Conservation (phyloP, 208 protist species). For the Naegleria gruberi region DNA sequence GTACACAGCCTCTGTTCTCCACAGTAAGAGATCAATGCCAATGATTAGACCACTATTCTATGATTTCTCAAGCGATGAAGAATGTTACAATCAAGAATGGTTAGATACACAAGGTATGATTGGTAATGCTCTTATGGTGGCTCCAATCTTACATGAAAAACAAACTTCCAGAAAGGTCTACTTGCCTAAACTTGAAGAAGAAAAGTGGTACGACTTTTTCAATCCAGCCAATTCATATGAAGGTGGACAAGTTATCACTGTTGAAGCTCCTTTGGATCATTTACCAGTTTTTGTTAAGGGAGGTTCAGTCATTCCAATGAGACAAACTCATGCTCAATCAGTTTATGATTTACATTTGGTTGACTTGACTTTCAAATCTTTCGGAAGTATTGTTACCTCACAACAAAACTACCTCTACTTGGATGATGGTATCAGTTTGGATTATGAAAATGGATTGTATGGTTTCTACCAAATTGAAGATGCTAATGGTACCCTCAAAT, state of each 20-base stretch:
- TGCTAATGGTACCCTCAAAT: neutral
- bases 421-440: slow-evolving; percentile 45
- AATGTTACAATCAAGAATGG: neutral
- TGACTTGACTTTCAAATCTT: neutral
- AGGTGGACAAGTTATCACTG: neutral
- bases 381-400: neutral
- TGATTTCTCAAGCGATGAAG: slow-evolving; percentile 49
- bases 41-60: slow-evolving; percentile 59
- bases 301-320: slow-evolving; percentile 46
- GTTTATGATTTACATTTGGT: slow-evolving; percentile 11
- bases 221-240: neutral
- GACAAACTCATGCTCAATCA: slow-evolving; percentile 23
- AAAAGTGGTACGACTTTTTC: slow-evolving; percentile 56
- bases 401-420: slow-evolving; percentile 37
- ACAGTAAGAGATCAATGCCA: slow-evolving; percentile 26
- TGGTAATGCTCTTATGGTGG: slow-evolving; percentile 44
- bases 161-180: slow-evolving; percentile 40
- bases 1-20: slow-evolving; percentile 51
- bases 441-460: neutral
- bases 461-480: neutral
- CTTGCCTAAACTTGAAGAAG: slow-evolving; percentile 39
- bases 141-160: slow-evolving; percentile 42
- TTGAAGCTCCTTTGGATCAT: neutral
- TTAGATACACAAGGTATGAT: slow-evolving; percentile 58
- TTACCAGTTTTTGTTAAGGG: slow-evolving; percentile 51